Evolutionary conservation across 2,329 filamentous ascomycete species (phyloP).

Genomic region (Rutstroemia sydowiana): DNA sequence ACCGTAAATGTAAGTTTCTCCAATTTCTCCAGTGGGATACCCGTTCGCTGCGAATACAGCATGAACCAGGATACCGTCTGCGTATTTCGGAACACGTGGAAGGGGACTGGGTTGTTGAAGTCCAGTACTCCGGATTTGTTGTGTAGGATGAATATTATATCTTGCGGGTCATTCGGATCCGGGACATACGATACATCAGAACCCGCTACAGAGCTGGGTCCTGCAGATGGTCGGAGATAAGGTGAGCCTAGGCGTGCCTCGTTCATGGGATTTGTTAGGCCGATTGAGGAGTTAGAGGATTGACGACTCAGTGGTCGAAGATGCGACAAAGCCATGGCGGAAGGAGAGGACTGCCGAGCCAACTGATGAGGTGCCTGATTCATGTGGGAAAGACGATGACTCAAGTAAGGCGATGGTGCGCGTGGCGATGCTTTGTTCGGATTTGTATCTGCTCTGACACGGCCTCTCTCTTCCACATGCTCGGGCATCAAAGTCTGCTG

Average conservation of each 20-base stretch:
- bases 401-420: background rate
- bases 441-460: too few relatives aligned
- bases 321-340: background rate
- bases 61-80: background rate
- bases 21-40: background rate
- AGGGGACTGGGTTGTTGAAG: background rate
- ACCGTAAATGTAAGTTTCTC: conserved; percentile 1
- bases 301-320: background rate
- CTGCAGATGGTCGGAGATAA: background rate
- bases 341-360: background rate
- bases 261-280: background rate
- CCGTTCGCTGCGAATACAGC: background rate
- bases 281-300: background rate
- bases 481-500: too few relatives aligned
- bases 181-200: background rate
- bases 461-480: too few relatives aligned
- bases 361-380: background rate
- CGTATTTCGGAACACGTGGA: background rate
- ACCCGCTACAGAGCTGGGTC: background rate
- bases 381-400: background rate
- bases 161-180: background rate
- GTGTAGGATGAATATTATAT: background rate
- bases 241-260: background rate
- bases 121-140: background rate
- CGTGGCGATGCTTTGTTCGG: background rate